Base-by-base conservation (phyloP, 192 early-diverging fungal genomes). In the Coemansia sp. region DNA sequence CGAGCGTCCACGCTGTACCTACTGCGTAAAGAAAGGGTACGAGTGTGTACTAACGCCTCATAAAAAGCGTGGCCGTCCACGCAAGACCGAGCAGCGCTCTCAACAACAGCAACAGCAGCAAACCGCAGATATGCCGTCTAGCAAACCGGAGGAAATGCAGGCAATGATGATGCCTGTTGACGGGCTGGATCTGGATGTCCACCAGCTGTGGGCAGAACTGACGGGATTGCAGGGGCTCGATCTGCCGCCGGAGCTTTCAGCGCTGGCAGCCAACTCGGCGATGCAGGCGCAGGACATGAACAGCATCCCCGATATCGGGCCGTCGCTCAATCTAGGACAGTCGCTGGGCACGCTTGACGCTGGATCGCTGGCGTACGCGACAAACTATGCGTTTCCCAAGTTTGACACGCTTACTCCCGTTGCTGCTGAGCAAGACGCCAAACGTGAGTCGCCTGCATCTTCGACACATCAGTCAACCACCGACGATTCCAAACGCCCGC, bases 31-130 rank as follows among this genome's bases (percentile, higher is more conserved):
- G 25, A 71, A 76, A 30, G 66, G 69, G 0, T 71, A 72, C 46
- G 73, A 72, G 11, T 81, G 80, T 43, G 59, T 70, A 4, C 22
- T 79, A 46, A 79, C 76, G 9, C 76, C 76, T 22, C 76, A 79
- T 58, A 79, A 79, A 33, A 79, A 79, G 32, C 76, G 76, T 5
- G 76, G 76, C 1, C 38, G 76, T 0, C 76, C 76, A 4, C 51
- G 76, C 12, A 79, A 79, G 29, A 54, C 60, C 48, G 56, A 57
- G 45, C 56, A 67, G 45, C 54, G 49, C 14, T 48, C 46, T 21
- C 35, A 38, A 28, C 50, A 31, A 35, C 32, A 10, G 22, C 12
- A 28, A 42, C 45, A 30, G 28, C 25, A 19, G 16, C 16, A 19
- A 44, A 0, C 25, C 19, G 48, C 48, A 11, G 25, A 42, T 10